Conservation (phyloP, 371 early-diverging fungal genomes). For the Capillidium rhysosporum region DNA sequence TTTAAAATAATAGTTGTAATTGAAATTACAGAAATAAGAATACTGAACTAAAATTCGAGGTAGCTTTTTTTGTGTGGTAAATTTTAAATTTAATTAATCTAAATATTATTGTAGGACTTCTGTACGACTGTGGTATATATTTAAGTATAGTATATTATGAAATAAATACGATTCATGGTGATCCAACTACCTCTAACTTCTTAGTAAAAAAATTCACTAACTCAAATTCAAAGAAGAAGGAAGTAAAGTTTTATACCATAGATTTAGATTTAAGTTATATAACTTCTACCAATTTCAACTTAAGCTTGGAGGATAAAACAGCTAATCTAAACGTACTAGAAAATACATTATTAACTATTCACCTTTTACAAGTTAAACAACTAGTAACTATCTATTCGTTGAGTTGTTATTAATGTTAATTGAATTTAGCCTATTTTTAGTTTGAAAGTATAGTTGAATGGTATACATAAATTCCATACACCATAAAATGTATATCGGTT, state of each 20-base stretch:
- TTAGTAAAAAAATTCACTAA: conserved; percentile 48
- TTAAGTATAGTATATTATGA: conserved; percentile 63
- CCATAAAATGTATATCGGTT: conserved; percentile 30
- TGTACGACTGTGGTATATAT: conserved; percentile 30
- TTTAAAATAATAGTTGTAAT: conserved; percentile 16
- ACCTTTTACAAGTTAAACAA: conserved; percentile 44
- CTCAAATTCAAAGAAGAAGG: conserved; percentile 6
- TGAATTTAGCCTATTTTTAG: conserved; percentile 14
- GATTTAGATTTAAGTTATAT: conserved; percentile 95
- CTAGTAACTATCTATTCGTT: conserved; percentile 27
- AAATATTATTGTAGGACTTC: background rate
- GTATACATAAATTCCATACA: conserved; percentile 21
- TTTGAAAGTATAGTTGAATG: conserved; percentile 49
- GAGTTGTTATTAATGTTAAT: background rate
- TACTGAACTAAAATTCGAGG: background rate
- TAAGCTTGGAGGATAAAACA: conserved; percentile 79
- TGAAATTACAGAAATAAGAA: conserved; percentile 8
- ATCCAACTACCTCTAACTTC: conserved; percentile 95
- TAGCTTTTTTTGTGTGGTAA: background rate
- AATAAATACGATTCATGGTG: conserved; percentile 86
- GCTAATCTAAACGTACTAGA: conserved; percentile 98
- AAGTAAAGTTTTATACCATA: conserved; percentile 35
- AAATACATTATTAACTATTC: conserved; percentile 78
- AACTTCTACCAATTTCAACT: conserved; percentile 29
- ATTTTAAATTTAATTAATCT: background rate